Evolutionary conservation across 306 rosid species (phyloP).

Genomic region (Cucumis hystrix): DNA sequence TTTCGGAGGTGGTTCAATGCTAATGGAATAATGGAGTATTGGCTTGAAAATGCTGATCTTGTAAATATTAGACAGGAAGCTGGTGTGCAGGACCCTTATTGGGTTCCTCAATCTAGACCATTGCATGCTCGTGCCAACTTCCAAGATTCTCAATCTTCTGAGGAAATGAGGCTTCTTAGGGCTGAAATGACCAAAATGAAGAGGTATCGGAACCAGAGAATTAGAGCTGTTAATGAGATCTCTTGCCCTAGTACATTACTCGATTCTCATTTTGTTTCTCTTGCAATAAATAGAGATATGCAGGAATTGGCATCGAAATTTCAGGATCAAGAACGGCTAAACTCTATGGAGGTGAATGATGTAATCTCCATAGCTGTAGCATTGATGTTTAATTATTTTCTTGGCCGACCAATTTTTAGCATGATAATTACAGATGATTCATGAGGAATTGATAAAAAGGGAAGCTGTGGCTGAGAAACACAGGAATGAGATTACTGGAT

Average conservation of each 20-base stretch:
- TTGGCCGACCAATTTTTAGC: constrained; percentile 8
- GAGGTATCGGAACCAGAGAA: constrained; percentile 32
- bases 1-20: constrained; percentile 72
- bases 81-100: constrained; percentile 66
- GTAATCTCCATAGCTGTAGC: constrained; percentile 10
- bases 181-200: constrained; percentile 53
- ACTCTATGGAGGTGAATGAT: constrained; percentile 37
- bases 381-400: neutral
- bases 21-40: constrained; percentile 74
- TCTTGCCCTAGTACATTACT: neutral
- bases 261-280: constrained; percentile 12
- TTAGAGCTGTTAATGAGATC: neutral
- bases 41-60: constrained; percentile 80
- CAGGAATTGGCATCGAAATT: constrained; percentile 38
- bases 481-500: constrained; percentile 36
- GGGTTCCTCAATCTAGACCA: constrained; percentile 42
- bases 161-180: constrained; percentile 50
- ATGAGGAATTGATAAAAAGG: constrained; percentile 50
- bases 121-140: constrained; percentile 13
- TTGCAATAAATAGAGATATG: constrained; percentile 51
- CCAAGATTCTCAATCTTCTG: constrained; percentile 30
- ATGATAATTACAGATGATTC: constrained; percentile 23
- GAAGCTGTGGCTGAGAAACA: constrained; percentile 39
- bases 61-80: constrained; percentile 41
- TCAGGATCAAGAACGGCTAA: constrained; percentile 22